phyloP scores from a whole-genome alignment of 768 basidiomycete genomes.

The Mycena rebaudengoi region DNA sequence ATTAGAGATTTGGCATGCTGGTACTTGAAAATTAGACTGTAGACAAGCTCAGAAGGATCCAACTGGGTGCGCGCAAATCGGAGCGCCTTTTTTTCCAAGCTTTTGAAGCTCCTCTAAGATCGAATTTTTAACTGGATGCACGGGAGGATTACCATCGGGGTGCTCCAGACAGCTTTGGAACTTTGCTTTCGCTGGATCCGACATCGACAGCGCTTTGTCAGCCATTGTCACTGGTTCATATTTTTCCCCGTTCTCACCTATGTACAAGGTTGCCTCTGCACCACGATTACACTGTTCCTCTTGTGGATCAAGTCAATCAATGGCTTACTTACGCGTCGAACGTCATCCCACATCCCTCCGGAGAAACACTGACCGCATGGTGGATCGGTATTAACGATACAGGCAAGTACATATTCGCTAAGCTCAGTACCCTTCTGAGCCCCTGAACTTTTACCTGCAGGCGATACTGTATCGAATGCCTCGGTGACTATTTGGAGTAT shows the following conservation, averaged over 20 bases:
- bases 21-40: no score
- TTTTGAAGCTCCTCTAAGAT: no score
- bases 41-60: constrained; percentile 65
- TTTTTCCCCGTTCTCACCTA: background rate
- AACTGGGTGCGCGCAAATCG: constrained; percentile 51
- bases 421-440: no score
- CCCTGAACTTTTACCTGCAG: no score
- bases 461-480: constrained; percentile 54
- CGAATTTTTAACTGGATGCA: constrained; percentile 63
- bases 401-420: no score
- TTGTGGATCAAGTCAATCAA: constrained; percentile 60
- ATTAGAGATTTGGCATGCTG: no score
- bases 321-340: constrained; percentile 54
- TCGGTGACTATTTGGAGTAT: constrained; percentile 34
- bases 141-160: constrained; percentile 49
- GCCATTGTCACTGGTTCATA: constrained; percentile 18
- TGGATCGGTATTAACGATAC: constrained; percentile 71
- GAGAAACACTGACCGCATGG: constrained; percentile 58
- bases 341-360: constrained; percentile 52
- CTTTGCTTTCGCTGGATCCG: constrained; percentile 64
- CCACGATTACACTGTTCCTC: constrained; percentile 54
- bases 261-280: constrained; percentile 52
- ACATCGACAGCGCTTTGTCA: constrained; percentile 53
- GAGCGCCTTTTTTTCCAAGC: background rate
- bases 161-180: constrained; percentile 61